Evolutionary conservation across 2,329 filamentous ascomycete genomes (phyloP).

Genomic region (Colletotrichum filicis): DNA sequence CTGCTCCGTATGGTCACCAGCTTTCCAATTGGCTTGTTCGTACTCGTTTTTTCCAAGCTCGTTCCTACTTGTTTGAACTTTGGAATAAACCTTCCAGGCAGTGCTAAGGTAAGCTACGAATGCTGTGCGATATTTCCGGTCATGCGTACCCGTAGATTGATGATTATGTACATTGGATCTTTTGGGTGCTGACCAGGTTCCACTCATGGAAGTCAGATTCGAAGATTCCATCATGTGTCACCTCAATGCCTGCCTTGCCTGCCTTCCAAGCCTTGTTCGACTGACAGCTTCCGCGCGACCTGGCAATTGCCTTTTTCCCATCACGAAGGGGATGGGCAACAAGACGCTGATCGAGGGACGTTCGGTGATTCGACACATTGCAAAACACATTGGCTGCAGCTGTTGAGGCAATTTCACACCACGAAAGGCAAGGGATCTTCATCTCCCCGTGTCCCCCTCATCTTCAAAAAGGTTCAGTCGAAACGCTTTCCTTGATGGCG

Average conservation of each 20-base stretch:
- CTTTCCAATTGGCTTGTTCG: not conserved
- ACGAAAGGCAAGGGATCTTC: not conserved
- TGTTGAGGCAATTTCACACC: not conserved
- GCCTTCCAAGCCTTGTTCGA: no score
- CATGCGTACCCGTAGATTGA: not conserved
- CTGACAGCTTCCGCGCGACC: not conserved
- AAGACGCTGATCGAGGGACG: not conserved
- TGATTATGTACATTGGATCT: not conserved
- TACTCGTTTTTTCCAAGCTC: not conserved
- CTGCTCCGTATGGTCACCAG: not conserved
- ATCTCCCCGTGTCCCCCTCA: not conserved
- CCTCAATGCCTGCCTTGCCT: not conserved
- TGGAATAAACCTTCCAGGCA: not conserved
- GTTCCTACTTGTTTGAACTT: not conserved
- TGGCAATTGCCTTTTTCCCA: not conserved
- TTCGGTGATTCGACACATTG: not conserved
- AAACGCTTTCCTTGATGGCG: not conserved
- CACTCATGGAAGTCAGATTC: slow-evolving; percentile 20
- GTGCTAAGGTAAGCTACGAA: not conserved
- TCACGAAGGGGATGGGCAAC: not conserved
- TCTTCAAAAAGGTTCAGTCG: no score
- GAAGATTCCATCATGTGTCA: slow-evolving; percentile 14
- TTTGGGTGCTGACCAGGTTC: slow-evolving; percentile 27
- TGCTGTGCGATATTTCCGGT: slow-evolving; percentile 5
- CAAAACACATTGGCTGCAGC: not conserved